A percentile compares a stretch with the other conserved stretches of the same genome.
These are phyloP conservation scores for Penicillium arizonense DNA, from an alignment of 495 filamentous ascomycete species.

Conservation along the genomic window DNA sequence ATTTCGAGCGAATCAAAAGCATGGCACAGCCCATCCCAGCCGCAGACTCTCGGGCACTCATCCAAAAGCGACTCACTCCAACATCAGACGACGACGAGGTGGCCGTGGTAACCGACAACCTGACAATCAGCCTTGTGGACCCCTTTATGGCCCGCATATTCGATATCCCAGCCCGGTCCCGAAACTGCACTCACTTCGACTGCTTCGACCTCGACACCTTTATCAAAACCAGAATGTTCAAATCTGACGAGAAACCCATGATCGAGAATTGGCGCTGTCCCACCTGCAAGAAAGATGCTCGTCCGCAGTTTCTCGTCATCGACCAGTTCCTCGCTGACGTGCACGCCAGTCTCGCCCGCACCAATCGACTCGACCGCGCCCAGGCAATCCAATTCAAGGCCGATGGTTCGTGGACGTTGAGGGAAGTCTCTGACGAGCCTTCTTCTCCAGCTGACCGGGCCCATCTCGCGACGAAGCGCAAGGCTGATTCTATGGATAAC, in stretches of 20 bases:
- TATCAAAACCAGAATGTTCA: conserved; percentile 58
- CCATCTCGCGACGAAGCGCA: conserved; percentile 13
- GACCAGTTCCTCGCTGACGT: conserved; percentile 70
- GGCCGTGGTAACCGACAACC: conserved; percentile 55
- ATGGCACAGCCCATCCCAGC: conserved; percentile 30
- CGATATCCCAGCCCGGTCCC: conserved; percentile 65
- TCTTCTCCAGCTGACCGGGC: background rate
- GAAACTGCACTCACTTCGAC: conserved; percentile 64
- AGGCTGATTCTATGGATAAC: background rate
- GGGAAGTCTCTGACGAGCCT: conserved; percentile 26
- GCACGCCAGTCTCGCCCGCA: conserved; percentile 41
- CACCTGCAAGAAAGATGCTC: conserved; percentile 69
- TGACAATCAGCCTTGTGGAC: conserved; percentile 74
- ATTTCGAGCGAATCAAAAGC: conserved; percentile 48
- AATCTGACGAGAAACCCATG: conserved; percentile 49
- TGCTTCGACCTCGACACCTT: conserved; percentile 88
- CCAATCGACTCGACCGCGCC: conserved; percentile 34
- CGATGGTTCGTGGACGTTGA: conserved; percentile 58
- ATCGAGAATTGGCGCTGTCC: conserved; percentile 84
- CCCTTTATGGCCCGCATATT: conserved; percentile 73
- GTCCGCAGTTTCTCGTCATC: conserved; percentile 64
- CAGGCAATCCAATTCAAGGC: conserved; percentile 56
- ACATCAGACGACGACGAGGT: conserved; percentile 62
- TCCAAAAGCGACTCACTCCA: conserved; percentile 39
- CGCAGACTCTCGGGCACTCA: conserved; percentile 30